Conservation (phyloP, 1,284 basidiomycete genomes). For the Thecaphora frezii region DNA sequence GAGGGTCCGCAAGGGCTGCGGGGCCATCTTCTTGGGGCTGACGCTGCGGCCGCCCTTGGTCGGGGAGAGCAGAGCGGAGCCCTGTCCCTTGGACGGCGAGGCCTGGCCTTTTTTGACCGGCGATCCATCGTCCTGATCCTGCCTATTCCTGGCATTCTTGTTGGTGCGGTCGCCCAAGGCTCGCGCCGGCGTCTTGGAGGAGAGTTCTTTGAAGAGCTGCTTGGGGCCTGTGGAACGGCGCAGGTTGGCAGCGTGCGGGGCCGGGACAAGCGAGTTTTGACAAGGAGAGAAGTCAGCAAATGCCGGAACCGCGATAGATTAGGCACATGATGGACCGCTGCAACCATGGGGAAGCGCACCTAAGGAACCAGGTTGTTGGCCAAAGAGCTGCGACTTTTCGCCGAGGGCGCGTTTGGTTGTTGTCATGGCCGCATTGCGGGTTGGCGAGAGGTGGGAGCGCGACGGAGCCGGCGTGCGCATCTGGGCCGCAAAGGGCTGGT, state of each 20-base stretch:
- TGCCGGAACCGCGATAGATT: too few species aligned
- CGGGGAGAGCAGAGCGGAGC: neutral
- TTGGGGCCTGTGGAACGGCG: slow-evolving; percentile 17
- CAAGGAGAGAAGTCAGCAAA: too few species aligned
- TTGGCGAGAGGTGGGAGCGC: slow-evolving; percentile 21
- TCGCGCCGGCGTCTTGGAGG: slow-evolving; percentile 25
- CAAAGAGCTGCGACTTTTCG: slow-evolving; percentile 18
- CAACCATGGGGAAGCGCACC: too few species aligned
- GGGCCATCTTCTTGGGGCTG: slow-evolving; percentile 22
- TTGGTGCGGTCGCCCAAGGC: slow-evolving; percentile 25
- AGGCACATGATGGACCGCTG: too few species aligned
- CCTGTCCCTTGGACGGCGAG: slow-evolving; percentile 4
- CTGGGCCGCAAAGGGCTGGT: slow-evolving; percentile 32
- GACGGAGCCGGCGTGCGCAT: slow-evolving; percentile 29
- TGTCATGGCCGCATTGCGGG: slow-evolving; percentile 23
- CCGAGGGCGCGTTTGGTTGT: slow-evolving; percentile 24
- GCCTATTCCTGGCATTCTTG: slow-evolving; percentile 13
- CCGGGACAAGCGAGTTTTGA: too few species aligned
- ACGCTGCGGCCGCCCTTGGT: slow-evolving; percentile 16
- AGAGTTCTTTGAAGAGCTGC: slow-evolving; percentile 31
- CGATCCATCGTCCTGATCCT: neutral
- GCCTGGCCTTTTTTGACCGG: slow-evolving; percentile 4
- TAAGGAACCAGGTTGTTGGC: slow-evolving; percentile 9
- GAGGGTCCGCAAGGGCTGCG: slow-evolving; percentile 20
- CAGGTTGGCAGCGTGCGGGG: too few species aligned